Evolutionary conservation across 2,329 filamentous ascomycete genomes (phyloP).

Genomic region (Pseudogymnoascus sp.): DNA sequence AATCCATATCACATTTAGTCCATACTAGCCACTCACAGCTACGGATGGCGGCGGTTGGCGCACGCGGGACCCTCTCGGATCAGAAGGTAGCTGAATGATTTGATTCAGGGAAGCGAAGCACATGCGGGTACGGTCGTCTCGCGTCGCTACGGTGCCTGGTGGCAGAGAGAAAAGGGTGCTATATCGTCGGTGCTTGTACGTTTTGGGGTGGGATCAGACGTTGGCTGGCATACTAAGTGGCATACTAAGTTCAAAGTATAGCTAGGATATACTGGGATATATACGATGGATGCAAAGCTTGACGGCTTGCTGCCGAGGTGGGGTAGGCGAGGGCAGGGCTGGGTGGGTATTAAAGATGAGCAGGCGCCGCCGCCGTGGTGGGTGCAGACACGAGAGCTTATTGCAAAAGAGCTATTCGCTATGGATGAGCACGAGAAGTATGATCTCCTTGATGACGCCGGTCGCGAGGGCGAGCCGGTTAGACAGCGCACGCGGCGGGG

Average conservation of each 20-base stretch:
- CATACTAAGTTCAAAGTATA: neutral
- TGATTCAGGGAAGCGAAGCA: neutral
- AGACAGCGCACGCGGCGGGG: neutral
- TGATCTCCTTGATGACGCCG: conserved; percentile 1
- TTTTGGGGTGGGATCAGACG: neutral
- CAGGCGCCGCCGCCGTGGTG: conserved; percentile 5
- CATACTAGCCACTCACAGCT: neutral
- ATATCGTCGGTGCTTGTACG: neutral
- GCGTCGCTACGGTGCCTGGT: conserved; percentile 3
- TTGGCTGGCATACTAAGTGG: neutral
- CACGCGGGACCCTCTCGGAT: neutral
- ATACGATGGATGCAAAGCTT: conserved; percentile 3
- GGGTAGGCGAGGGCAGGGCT: conserved; percentile 5
- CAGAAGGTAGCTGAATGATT: conserved; percentile 1
- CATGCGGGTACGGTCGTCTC: neutral
- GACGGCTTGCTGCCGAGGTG: conserved; percentile 1
- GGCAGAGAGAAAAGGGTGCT: neutral
- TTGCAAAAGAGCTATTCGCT: conserved; percentile 2
- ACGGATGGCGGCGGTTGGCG: neutral
- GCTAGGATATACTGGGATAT: neutral
- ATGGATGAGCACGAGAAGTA: conserved; percentile 9
- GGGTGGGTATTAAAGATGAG: conserved; percentile 9
- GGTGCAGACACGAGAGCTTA: conserved; percentile 7
- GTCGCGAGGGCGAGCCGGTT: neutral
- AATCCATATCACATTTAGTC: neutral